Conservation (phyloP, 345 rosid genomes). For the Syzygium oleosum region DNA sequence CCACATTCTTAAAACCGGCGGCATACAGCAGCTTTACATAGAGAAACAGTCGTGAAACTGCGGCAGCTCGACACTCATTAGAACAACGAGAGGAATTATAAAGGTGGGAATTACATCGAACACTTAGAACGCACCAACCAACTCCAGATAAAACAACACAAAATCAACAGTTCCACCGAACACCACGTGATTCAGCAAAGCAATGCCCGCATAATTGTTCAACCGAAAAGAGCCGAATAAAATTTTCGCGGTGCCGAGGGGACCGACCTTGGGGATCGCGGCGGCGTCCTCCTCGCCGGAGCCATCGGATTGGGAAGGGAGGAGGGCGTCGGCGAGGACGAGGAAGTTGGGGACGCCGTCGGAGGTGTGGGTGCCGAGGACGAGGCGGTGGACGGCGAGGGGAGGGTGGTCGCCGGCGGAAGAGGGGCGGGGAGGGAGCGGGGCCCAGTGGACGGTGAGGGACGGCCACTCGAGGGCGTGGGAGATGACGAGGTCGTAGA, state of each 20-base stretch:
- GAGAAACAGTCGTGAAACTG: neutral
- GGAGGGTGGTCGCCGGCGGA: conserved; percentile 22
- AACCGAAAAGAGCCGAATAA: neutral
- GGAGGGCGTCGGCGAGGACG: conserved; percentile 65
- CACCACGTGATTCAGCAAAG: neutral
- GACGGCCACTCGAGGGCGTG: conserved; percentile 96
- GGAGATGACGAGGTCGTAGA: conserved; percentile 81
- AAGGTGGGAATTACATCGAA: conserved; percentile 18
- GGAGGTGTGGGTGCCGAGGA: conserved; percentile 87
- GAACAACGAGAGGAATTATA: neutral
- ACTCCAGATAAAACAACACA: neutral
- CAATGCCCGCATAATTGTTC: neutral
- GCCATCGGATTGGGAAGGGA: conserved; percentile 47
- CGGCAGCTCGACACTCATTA: neutral
- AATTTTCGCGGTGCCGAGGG: neutral
- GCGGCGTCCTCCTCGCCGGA: neutral
- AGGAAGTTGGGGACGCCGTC: conserved; percentile 61
- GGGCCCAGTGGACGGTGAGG: conserved; percentile 94
- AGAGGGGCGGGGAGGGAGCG: conserved; percentile 36
- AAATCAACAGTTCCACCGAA: neutral
- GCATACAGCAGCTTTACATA: neutral
- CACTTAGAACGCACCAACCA: conserved; percentile 16
- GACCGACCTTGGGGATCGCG: neutral
- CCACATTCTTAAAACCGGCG: neutral
- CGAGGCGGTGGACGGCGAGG: conserved; percentile 55